Evolutionary conservation across 345 rosid species (phyloP), one percentile per base, ranked within the genome.

Genomic region (Salix dunnii): DNA sequence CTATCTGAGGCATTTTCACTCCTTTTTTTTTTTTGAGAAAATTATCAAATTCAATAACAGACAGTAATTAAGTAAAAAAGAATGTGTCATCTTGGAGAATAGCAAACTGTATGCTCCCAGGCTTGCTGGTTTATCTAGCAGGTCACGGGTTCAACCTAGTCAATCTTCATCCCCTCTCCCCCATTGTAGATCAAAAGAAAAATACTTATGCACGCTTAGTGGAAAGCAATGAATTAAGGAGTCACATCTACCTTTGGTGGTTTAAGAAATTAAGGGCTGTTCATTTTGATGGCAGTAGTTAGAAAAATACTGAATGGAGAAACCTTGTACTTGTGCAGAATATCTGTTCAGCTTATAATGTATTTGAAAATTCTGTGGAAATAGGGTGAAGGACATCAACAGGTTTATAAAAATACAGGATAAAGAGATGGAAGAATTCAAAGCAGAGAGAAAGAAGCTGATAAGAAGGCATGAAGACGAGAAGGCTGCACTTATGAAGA

Each of bases 341-440:
- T 43, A 43, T 40, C 43, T 43, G 17, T 43, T 40, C 10, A 65
- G 11, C 0, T 13, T 36, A 6, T 42, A 65, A 17, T 65, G 25
- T 43, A 42, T 61, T 16, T 43, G 53, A 60, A 69, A 70, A 62
- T 62, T 46, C 33, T 28, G 25, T 70, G 69, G 27, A 20, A 61
- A 48, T 33, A 70, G 80, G 75, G 36, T 9, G 60, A 62, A 61
- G 49, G 48, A 62, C 42, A 28, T 6, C 14, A 40, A 11, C 16
- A 36, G 30, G 27, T 33, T 55, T 12, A 13, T 69, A 9, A 70
- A 43, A 16, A 14, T 77, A 6, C 28, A 53, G 70, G 74, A 62
- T 30, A 46, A 70, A 13, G 70, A 77, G 35, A 70, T 77, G 63
- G 64, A 70, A 16, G 75, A 77, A 38, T 70, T 60, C 42, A 38